Percentiles rank a stretch among this genome's conserved stretches.
These are phyloP conservation scores for Moesziomyces sp. DNA, from an alignment of 1,284 basidiomycete genomes.

Conservation along the genomic window DNA sequence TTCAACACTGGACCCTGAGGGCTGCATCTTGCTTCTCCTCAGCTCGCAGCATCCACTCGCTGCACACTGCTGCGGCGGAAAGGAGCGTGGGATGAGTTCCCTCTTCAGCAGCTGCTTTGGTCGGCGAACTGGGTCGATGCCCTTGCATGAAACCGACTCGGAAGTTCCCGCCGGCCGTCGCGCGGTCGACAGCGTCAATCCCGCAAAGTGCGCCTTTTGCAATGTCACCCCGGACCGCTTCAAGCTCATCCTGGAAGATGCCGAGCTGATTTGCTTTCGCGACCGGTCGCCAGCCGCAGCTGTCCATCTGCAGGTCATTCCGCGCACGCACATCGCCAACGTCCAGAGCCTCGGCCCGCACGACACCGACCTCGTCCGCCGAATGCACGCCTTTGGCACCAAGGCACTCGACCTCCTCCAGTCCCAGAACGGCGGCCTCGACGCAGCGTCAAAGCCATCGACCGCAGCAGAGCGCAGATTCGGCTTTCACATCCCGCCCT, in stretches of 20 bases:
- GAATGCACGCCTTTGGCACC: conserved; percentile 76
- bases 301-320: conserved; percentile 76
- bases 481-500: conserved; percentile 75
- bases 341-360: conserved; percentile 70
- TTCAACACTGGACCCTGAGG: neutral
- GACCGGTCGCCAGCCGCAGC: conserved; percentile 75
- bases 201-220: conserved; percentile 73
- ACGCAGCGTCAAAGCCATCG: neutral
- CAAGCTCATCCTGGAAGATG: conserved; percentile 75
- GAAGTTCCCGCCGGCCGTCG: conserved; percentile 17
- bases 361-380: conserved; percentile 69
- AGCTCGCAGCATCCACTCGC: neutral
- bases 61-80: too few species aligned
- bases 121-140: neutral
- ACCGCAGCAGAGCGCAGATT: conserved; percentile 41
- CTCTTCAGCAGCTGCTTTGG: conserved; percentile 35
- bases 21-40: too few species aligned
- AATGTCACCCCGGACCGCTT: conserved; percentile 73
- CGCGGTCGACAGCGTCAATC: conserved; percentile 30
- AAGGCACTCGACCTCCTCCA: conserved; percentile 70
- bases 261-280: conserved; percentile 74
- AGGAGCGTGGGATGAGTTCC: conserved; percentile 13
- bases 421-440: neutral
- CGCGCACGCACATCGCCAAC: conserved; percentile 72
- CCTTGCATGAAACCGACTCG: neutral